Conservation (phyloP, 345 rosid species). For the Citrus medica region DNA sequence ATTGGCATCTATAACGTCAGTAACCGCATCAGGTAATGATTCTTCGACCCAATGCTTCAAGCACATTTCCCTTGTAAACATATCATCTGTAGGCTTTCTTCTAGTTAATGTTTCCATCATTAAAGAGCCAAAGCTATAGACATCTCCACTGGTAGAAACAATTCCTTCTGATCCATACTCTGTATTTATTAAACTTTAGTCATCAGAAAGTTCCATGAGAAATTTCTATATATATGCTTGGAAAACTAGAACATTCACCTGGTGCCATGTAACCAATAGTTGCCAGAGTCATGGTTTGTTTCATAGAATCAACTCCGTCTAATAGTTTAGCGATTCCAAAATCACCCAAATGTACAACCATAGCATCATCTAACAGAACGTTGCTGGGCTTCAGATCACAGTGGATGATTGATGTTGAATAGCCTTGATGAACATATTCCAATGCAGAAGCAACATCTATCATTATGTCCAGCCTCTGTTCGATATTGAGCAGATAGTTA, state of each 20-base stretch:
- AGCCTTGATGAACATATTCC: constrained; percentile 7
- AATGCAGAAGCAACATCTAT: constrained; percentile 11
- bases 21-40: background rate
- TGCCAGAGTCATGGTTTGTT: background rate
- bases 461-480: background rate
- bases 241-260: background rate
- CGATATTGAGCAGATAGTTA: background rate
- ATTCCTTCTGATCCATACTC: constrained; percentile 20
- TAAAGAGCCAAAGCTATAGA: constrained; percentile 14
- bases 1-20: background rate
- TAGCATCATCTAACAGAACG: background rate
- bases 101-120: constrained; percentile 16
- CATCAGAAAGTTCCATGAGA: background rate
- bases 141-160: constrained; percentile 11
- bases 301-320: background rate
- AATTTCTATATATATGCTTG: background rate
- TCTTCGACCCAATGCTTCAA: constrained; percentile 10
- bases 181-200: background rate
- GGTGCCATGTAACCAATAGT: background rate
- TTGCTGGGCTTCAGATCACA: background rate
- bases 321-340: background rate
- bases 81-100: constrained; percentile 10
- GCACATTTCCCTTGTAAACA: constrained; percentile 5
- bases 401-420: background rate
- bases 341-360: background rate